Evolutionary conservation across 116 monocot species (phyloP), one percentile per base, ranked within the genome.

Genomic region (Phalaenopsis hybrid): DNA sequence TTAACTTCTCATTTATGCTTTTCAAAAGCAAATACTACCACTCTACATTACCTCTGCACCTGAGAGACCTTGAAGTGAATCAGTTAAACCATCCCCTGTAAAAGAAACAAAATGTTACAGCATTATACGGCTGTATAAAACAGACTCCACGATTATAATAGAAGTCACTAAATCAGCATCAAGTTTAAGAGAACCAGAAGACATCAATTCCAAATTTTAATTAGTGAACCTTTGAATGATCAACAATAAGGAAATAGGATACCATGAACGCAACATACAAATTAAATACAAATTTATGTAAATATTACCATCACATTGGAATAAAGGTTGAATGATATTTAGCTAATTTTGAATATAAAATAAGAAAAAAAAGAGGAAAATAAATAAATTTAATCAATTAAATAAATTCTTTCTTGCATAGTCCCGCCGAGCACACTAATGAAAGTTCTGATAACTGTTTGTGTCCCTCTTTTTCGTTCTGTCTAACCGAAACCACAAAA

Each of bases 61-160:
- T 31, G 96, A 86, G 72, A 96, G 81, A 76, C 92, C 94, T 65
- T 89, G 88, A 82, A 94, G 83, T 20, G 91, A 91, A 86, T 96
- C 94, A 68, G 91, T 92, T 63, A 96, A 83, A 1, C 91, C 96
- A 82, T 94, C 94, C 83, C 94, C 96, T 96, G 79, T 55, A 83
- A 43, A 37, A 85, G 59, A 63, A 83, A 33, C 5, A 25, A n/a
- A 15, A 85, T 45, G 18, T 20, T 51, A 25, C 10, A 25, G 21
- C 18, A 51, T 50, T 13, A 77, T 18, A 28, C 50, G 25, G 49
- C 16, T 77, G 51, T 16, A 50, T 51, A 23, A 25, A 51, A 20
- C 50, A 23, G 25, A 48, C 77, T 51, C 51, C 12, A 15, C 0
- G 77, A 23, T 77, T 25, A 51, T 18, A 4, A 51, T 74, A 75